A percentile compares a stretch with the other conserved stretches of the same genome.
These are phyloP conservation scores for Suillus discolor DNA, from an alignment of 768 basidiomycete genomes.

Conservation along the genomic window DNA sequence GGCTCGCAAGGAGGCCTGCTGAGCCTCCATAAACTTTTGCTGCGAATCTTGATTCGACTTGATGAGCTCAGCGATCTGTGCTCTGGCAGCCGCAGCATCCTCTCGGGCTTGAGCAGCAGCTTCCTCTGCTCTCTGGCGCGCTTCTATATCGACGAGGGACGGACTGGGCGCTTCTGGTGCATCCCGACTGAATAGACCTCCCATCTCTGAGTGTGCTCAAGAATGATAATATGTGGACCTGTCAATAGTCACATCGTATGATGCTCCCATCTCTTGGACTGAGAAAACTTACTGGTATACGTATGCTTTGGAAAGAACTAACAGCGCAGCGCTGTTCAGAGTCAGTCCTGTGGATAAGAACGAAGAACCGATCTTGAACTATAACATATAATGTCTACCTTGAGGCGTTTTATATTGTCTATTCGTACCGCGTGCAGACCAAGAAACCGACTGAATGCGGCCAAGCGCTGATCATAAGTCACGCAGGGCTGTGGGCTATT, in stretches of 20 bases:
- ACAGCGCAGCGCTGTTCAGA: too few species aligned
- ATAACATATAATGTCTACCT: not conserved
- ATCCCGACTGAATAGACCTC: not conserved
- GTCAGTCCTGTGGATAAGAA: not conserved
- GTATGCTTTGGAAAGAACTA: not conserved
- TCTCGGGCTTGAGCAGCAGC: constrained; percentile 4
- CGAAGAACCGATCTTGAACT: not conserved
- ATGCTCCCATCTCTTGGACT: not conserved
- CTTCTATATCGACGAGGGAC: not conserved
- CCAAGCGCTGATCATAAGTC: not conserved
- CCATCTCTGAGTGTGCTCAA: not conserved
- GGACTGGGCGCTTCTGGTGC: constrained; percentile 8
- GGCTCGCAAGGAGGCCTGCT: not conserved
- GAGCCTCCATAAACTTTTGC: not conserved
- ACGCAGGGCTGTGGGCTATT: not conserved
- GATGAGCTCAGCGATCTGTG: not conserved
- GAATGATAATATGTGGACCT: not conserved
- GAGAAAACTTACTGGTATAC: not conserved
- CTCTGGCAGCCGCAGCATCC: constrained; percentile 9
- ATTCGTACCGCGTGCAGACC: not conserved
- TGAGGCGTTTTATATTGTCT: not conserved
- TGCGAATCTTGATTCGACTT: constrained; percentile 2
- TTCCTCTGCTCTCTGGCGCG: constrained; percentile 5
- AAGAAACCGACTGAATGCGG: not conserved
- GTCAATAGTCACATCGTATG: not conserved